A percentile compares a stretch with the other conserved stretches of the same genome.
Conservation (phyloP, 2,329 filamentous ascomycete species). For the Calonectria multiphialidica region DNA sequence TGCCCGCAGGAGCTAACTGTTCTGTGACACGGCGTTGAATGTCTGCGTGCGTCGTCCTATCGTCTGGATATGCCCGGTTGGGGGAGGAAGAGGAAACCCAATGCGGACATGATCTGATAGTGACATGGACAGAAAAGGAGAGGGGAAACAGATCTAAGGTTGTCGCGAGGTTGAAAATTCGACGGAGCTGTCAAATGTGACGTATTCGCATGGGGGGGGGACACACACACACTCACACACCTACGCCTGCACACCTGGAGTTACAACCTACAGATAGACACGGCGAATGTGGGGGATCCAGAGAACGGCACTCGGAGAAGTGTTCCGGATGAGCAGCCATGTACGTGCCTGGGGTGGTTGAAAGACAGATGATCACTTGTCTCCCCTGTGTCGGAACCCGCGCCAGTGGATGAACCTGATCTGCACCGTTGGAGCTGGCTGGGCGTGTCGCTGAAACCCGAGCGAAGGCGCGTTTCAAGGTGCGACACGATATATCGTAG, state of each 20-base stretch:
- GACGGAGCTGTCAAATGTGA: not conserved
- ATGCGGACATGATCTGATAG: slow-evolving; percentile 18
- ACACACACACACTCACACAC: not conserved
- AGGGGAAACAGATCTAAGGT: not conserved
- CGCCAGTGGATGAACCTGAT: not conserved
- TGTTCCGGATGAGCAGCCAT: not conserved
- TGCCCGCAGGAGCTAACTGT: not conserved
- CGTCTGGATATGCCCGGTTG: not conserved
- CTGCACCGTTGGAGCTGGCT: not conserved
- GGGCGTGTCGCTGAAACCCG: not conserved
- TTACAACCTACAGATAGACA: too few relatives aligned
- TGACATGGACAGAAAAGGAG: not conserved
- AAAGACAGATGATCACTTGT: not conserved
- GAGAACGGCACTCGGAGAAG: slow-evolving; percentile 8
- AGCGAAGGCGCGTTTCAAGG: not conserved
- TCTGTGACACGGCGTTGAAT: too few relatives aligned
- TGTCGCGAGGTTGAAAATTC: slow-evolving; percentile 1
- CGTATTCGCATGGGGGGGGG: not conserved
- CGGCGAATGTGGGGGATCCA: not conserved
- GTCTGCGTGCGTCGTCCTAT: not conserved
- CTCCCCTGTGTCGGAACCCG: not conserved
- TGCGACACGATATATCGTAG: not conserved
- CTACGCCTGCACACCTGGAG: not conserved
- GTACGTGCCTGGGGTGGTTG: not conserved
- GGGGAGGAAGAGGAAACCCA: not conserved